These are phyloP conservation scores for Closterium sp. DNA, from an alignment of 139 green algal genomes.

Conservation along the genomic window DNA sequence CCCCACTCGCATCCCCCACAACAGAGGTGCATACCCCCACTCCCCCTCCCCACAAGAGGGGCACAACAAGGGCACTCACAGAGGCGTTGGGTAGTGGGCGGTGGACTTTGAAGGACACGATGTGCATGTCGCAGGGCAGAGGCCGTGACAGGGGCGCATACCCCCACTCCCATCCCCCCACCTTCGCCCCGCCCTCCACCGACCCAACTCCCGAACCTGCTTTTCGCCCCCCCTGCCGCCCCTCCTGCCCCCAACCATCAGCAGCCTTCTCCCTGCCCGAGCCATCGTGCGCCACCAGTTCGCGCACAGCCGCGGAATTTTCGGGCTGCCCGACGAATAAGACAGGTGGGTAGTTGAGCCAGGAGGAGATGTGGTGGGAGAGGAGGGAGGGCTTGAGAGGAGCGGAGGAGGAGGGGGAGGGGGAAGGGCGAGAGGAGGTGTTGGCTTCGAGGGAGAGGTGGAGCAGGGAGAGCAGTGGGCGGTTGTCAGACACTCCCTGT, in stretches of 20 bases:
- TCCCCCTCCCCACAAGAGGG: no score
- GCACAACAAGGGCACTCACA: neutral
- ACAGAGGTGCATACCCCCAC: no score
- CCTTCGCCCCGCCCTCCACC: neutral
- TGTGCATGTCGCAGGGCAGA: slow-evolving; percentile 34
- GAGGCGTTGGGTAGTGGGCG: slow-evolving; percentile 9
- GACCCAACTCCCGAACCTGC: neutral
- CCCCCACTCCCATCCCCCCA: neutral
- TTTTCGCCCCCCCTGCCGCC: no score
- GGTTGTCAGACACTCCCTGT: slow-evolving; percentile 46
- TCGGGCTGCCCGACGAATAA: slow-evolving; percentile 30
- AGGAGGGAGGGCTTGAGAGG: slow-evolving; percentile 38
- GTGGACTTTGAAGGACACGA: slow-evolving; percentile 30
- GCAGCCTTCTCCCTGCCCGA: neutral
- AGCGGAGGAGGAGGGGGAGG: neutral
- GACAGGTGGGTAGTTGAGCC: slow-evolving; percentile 36
- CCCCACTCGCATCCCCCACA: no score
- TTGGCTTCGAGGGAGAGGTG: slow-evolving; percentile 37
- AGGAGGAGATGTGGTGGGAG: slow-evolving; percentile 19
- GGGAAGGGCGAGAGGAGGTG: neutral
- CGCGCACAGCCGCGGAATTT: neutral
- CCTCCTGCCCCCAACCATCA: neutral
- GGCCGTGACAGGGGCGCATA: neutral
- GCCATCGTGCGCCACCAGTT: neutral
- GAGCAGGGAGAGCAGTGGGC: slow-evolving; percentile 14